phyloP scores from a whole-genome alignment of 2,329 filamentous ascomycete species.

The Fusarium euwallaceae region DNA sequence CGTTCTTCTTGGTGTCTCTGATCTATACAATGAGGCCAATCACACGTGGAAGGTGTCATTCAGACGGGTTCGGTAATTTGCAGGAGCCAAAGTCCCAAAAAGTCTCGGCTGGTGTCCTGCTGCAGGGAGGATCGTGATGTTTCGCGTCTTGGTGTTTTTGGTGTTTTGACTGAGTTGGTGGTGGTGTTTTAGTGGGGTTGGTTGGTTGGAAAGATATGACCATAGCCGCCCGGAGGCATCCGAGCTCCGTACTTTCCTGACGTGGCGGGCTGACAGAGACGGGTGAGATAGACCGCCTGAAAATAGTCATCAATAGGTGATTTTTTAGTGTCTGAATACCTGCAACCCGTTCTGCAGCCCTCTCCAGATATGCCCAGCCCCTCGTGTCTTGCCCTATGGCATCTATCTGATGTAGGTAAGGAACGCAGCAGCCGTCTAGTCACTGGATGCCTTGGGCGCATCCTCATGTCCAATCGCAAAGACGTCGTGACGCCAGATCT shows the following conservation, averaged over 20 bases:
- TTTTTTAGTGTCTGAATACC: constrained; percentile 31
- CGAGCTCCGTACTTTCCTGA: constrained; percentile 32
- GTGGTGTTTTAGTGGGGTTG: constrained; percentile 19
- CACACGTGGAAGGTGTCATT: constrained; percentile 16
- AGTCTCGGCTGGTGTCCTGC: constrained; percentile 8
- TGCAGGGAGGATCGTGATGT: constrained; percentile 32
- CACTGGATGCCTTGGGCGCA: constrained; percentile 27
- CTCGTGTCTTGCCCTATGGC: constrained; percentile 11
- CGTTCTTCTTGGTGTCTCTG: constrained; percentile 17
- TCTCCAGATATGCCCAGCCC: constrained; percentile 8
- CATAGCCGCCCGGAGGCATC: constrained; percentile 41
- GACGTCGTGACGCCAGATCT: constrained; percentile 19
- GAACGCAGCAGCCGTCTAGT: constrained; percentile 4
- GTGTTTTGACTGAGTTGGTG: constrained; percentile 30
- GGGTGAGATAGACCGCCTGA: constrained; percentile 16
- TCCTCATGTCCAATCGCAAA: constrained; percentile 32
- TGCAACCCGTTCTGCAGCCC: constrained; percentile 8
- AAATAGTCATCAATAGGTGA: constrained; percentile 10
- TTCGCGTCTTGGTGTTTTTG: constrained; percentile 42
- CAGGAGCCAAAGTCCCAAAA: constrained; percentile 16
- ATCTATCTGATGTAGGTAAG: constrained; percentile 21
- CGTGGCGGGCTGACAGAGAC: constrained; percentile 32
- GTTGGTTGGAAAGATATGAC: constrained; percentile 10
- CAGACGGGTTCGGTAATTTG: constrained; percentile 18
- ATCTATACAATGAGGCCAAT: constrained; percentile 23